phyloP scores from a whole-genome alignment of 1,284 basidiomycete genomes.

The Ganoderma boninense region DNA sequence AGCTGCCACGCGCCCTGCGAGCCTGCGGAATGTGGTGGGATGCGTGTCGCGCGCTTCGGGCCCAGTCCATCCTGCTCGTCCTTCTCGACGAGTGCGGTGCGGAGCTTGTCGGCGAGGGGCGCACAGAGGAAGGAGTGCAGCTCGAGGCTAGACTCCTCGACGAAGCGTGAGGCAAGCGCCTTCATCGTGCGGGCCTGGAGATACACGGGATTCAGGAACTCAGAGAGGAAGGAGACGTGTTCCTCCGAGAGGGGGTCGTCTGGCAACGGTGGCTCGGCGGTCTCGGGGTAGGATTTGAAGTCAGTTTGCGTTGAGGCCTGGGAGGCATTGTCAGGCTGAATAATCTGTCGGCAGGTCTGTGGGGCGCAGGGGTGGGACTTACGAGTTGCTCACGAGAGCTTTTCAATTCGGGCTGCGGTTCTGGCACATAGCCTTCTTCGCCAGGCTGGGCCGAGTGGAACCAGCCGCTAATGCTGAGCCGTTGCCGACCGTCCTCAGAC shows the following conservation, averaged over 20 bases:
- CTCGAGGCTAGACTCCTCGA: constrained; percentile 89
- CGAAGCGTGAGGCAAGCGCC: constrained; percentile 84
- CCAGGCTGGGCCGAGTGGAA: constrained; percentile 93
- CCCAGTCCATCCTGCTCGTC: constrained; percentile 80
- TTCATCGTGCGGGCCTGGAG: constrained; percentile 85
- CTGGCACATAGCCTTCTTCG: constrained; percentile 85
- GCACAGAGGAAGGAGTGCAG: constrained; percentile 86
- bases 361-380: constrained; percentile 41
- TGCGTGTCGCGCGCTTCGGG: constrained; percentile 52
- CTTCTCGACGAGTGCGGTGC: constrained; percentile 66
- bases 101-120: constrained; percentile 73
- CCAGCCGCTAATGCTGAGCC: constrained; percentile 96
- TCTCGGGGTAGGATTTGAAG: constrained; percentile 66
- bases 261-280: constrained; percentile 55
- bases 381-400: constrained; percentile 86
- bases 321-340: neutral
- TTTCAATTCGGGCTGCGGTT: constrained; percentile 55
- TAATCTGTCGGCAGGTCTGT: neutral
- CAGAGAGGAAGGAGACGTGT: constrained; percentile 75
- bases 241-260: constrained; percentile 63
- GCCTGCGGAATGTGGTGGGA: constrained; percentile 75
- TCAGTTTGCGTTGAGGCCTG: constrained; percentile 68
- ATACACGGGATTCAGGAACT: constrained; percentile 93
- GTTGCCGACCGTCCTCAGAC: constrained; percentile 71
- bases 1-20: constrained; percentile 71